Conservation (phyloP, 1,284 basidiomycete species). For the Cutaneotrichosporon sp. region DNA sequence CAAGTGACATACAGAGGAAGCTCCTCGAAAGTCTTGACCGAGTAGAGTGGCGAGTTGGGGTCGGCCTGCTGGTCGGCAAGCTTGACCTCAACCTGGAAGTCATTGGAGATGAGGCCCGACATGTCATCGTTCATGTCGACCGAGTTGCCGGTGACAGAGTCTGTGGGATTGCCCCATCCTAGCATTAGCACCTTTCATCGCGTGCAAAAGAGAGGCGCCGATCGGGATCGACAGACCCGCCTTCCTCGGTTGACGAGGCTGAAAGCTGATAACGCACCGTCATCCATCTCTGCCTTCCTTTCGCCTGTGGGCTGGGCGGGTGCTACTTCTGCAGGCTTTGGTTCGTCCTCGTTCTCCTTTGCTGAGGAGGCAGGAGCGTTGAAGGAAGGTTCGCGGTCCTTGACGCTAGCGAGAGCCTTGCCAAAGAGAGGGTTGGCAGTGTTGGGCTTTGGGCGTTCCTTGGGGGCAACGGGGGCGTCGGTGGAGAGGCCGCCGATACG, state of each 20-base stretch:
- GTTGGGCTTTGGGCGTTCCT: slow-evolving; percentile 34
- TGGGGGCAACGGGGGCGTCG: slow-evolving; percentile 14
- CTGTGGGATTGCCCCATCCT: slow-evolving; percentile 13
- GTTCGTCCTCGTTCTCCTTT: background rate
- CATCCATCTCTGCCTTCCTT: slow-evolving; percentile 19
- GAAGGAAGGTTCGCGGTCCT: slow-evolving; percentile 13
- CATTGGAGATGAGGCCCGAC: slow-evolving; percentile 43
- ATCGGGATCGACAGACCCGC: background rate
- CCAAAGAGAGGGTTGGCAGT: slow-evolving; percentile 39
- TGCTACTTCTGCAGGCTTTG: background rate
- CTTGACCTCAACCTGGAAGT: slow-evolving; percentile 64
- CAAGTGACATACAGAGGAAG: slow-evolving; percentile 71
- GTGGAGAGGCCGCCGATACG: slow-evolving; percentile 45
- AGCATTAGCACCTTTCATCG: background rate
- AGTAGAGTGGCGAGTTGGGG: slow-evolving; percentile 91
- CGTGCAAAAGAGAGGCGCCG: background rate
- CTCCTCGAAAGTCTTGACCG: slow-evolving; percentile 91
- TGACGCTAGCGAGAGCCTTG: slow-evolving; percentile 44
- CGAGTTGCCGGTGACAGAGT: slow-evolving; percentile 6
- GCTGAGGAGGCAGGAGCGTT: background rate
- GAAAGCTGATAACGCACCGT: slow-evolving; percentile 11
- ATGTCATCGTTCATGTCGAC: slow-evolving; percentile 8
- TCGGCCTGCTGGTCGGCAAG: slow-evolving; percentile 96
- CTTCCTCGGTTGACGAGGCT: background rate
- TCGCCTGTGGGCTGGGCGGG: slow-evolving; percentile 1